Base-by-base conservation (phyloP, 2,329 filamentous ascomycete genomes). In the Paramyrothecium roridum region DNA sequence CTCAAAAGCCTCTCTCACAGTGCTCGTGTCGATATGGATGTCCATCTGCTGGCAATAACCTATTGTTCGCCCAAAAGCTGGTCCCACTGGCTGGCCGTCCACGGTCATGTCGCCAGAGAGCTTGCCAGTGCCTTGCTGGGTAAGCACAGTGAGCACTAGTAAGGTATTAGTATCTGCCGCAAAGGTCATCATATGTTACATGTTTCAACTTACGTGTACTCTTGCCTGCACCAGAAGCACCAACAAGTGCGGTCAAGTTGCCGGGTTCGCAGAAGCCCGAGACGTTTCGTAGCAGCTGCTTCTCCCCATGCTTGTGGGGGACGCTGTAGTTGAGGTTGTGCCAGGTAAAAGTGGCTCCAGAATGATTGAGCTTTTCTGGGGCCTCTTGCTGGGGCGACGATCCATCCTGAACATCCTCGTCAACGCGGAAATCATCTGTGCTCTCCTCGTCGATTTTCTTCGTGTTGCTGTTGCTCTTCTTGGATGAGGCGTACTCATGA, bases 1-100 rank as follows among this genome's bases (percentile, higher is more conserved):
- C 0, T 73, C 72, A 3, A 85, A 69, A 47, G 75, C 78, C 59
- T 84, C 81, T 2, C 79, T 75, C 7, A 85, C 80, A 0, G 83
- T 85, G 3, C 81, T 70, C 0, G 80, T 84, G 43, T 76, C 71
- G 8, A 84, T 69, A 57, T 85, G 82, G 0, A 85, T 68, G 69
- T 90, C 78, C 48, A 50, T 50, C 30, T 50, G 48, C 16, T 50
- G 48, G n/a, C 48, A 50, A 23, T 50, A 50, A 19, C 48, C 48
- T 7, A 50, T 50, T 10, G 48, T 30, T 23, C 48, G 48, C 8
- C 48, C 48, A 7, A 50, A 50, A 8, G 21, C 21, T n/a, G 23
- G 22, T 8, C 48, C 48, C 3, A 50, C 3, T 30, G 48, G 48
- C 16, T 33, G 21, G 48, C 48, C 48, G 23, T 50, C 48, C 17